These are phyloP conservation scores for Lachnellula cervina DNA, from an alignment of 2,329 filamentous ascomycete species.

Conservation along the genomic window DNA sequence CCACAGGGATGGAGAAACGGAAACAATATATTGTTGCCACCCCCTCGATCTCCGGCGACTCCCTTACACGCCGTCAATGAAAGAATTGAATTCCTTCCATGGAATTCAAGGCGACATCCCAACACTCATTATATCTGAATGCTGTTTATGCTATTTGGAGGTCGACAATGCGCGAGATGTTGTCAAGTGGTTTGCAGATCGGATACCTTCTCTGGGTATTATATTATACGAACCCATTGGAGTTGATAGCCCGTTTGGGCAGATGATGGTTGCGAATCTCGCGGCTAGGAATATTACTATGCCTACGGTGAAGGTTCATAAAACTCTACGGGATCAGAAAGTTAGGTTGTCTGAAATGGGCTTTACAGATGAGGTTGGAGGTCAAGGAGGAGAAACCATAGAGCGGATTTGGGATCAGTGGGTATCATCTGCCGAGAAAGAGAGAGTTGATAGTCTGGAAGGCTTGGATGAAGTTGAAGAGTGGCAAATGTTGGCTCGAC, in stretches of 20 bases:
- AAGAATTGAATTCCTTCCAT: slow-evolving; percentile 28
- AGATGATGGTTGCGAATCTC: slow-evolving; percentile 88
- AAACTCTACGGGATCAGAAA: slow-evolving; percentile 62
- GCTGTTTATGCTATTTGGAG: slow-evolving; percentile 86
- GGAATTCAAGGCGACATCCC: slow-evolving; percentile 56
- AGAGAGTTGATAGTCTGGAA: slow-evolving; percentile 72
- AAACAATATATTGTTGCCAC: slow-evolving; percentile 43
- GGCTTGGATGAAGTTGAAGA: slow-evolving; percentile 95
- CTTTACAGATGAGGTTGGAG: slow-evolving; percentile 44
- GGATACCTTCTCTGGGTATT: slow-evolving; percentile 48
- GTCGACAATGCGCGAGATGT: slow-evolving; percentile 58
- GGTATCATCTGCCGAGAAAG: slow-evolving; percentile 67
- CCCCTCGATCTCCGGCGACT: slow-evolving; percentile 34
- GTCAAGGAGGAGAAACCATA: slow-evolving; percentile 54
- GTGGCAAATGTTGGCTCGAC: slow-evolving; percentile 77
- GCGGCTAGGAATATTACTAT: slow-evolving; percentile 76
- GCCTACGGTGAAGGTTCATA: slow-evolving; percentile 74
- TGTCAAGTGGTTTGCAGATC: slow-evolving; percentile 57
- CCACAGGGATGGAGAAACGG: slow-evolving; percentile 8
- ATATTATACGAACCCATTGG: slow-evolving; percentile 87
- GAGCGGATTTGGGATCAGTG: slow-evolving; percentile 73
- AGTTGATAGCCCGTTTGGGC: slow-evolving; percentile 80
- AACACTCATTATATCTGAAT: slow-evolving; percentile 87
- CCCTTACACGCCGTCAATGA: slow-evolving; percentile 9
- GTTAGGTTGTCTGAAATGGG: slow-evolving; percentile 61